A percentile compares a stretch with the other conserved stretches of the same genome.
phyloP scores from a whole-genome alignment of 1,284 basidiomycete species.

The Cutaneotrichosporon sp. region DNA sequence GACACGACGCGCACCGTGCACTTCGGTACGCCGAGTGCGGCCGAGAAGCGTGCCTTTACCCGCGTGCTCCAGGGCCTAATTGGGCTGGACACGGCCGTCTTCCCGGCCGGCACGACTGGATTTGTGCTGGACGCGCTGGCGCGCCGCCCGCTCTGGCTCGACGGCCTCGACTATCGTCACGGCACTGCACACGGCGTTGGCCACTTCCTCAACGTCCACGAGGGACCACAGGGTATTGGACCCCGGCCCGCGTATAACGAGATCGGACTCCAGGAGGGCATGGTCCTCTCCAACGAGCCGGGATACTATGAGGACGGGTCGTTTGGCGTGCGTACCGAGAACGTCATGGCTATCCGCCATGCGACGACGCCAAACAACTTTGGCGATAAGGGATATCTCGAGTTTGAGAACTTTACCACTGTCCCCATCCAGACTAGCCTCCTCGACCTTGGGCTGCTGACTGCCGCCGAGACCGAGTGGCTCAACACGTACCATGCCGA shows the following conservation, averaged over 20 bases:
- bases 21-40: slow-evolving; percentile 77
- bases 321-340: slow-evolving; percentile 93
- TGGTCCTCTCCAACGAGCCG: slow-evolving; percentile 90
- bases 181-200: slow-evolving; percentile 94
- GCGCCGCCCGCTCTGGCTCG: slow-evolving; percentile 80
- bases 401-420: slow-evolving; percentile 84
- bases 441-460: slow-evolving; percentile 67
- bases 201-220: slow-evolving; percentile 89
- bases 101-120: slow-evolving; percentile 79
- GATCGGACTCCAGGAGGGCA: slow-evolving; percentile 71
- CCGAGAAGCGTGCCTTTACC: slow-evolving; percentile 86
- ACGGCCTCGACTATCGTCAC: slow-evolving; percentile 74
- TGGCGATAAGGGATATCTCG: slow-evolving; percentile 75
- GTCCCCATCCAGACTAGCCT: slow-evolving; percentile 85
- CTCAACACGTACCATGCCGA: slow-evolving; percentile 82
- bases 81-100: slow-evolving; percentile 69
- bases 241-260: slow-evolving; percentile 64
- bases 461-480: slow-evolving; percentile 71
- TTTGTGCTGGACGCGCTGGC: slow-evolving; percentile 69
- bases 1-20: slow-evolving; percentile 92
- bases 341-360: slow-evolving; percentile 72
- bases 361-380: slow-evolving; percentile 78
- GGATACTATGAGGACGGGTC: slow-evolving; percentile 90
- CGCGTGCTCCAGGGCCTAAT: slow-evolving; percentile 59
- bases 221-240: slow-evolving; percentile 88